Percentiles rank a stretch among this genome's conserved stretches.
Conservation (phyloP, 2,329 filamentous ascomycete species). For the Aspergillus fructus region DNA sequence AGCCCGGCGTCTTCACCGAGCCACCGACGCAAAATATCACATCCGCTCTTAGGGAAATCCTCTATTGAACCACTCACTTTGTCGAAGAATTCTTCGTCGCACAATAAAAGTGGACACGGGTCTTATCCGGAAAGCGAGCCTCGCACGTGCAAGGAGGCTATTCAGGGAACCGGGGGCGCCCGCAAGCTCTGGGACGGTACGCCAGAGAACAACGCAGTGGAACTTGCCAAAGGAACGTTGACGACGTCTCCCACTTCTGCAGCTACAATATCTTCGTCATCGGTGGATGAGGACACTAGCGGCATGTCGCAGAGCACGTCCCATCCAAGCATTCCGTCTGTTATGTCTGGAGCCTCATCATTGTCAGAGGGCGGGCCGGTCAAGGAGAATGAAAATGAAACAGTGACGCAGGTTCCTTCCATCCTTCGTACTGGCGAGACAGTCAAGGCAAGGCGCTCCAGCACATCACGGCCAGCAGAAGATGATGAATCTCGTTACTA, state of each 20-base stretch:
- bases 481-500: conserved; percentile 42
- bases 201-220: conserved; percentile 12
- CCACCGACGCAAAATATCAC: conserved; percentile 38
- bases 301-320: conserved; percentile 50
- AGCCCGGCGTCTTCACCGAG: conserved; percentile 15
- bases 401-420: conserved; percentile 30
- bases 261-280: conserved; percentile 47
- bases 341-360: conserved; percentile 47
- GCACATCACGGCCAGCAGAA: conserved; percentile 26
- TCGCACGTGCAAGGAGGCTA: conserved; percentile 23
- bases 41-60: conserved; percentile 32
- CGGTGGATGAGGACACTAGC: conserved; percentile 46
- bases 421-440: conserved; percentile 45
- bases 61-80: conserved; percentile 36
- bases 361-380: conserved; percentile 41
- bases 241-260: conserved; percentile 43
- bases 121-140: conserved; percentile 21
- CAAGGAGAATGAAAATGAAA: conserved; percentile 29
- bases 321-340: conserved; percentile 48
- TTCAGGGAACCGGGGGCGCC: conserved; percentile 17
- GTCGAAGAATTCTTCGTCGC: conserved; percentile 35
- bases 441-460: conserved; percentile 32
- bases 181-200: conserved; percentile 16
- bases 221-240: conserved; percentile 25
- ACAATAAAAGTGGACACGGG: conserved; percentile 27